Conservation (phyloP, 495 filamentous ascomycete genomes). For the Apodospora peruviana region DNA sequence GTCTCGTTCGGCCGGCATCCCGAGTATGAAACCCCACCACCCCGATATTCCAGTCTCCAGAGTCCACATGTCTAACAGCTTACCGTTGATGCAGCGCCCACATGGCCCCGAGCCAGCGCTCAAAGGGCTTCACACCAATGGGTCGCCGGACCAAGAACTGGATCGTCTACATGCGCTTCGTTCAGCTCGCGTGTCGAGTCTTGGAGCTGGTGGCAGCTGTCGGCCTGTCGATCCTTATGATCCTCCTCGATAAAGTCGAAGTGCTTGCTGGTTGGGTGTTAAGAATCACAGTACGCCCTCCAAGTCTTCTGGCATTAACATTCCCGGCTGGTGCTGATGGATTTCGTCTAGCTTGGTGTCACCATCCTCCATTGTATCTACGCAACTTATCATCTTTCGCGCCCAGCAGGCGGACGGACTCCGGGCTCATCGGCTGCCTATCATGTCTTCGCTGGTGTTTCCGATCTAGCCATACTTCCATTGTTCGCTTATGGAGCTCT, state of each 20-base stretch:
- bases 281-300: conserved; percentile 61
- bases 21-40: conserved; percentile 51
- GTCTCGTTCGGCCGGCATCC: conserved; percentile 76
- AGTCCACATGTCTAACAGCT: conserved; percentile 6
- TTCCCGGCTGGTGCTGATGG: too few species aligned
- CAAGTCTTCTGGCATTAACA: too few species aligned
- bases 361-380: conserved; percentile 68
- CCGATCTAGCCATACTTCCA: conserved; percentile 67
- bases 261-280: conserved; percentile 65
- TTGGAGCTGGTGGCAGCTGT: conserved; percentile 61
- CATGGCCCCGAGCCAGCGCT: conserved; percentile 15
- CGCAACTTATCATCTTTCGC: conserved; percentile 68
- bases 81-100: conserved; percentile 26
- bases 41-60: not conserved
- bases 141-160: conserved; percentile 58
- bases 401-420: conserved; percentile 60
- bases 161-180: conserved; percentile 57
- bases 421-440: conserved; percentile 77
- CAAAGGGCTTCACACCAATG: conserved; percentile 51
- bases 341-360: conserved; percentile 58
- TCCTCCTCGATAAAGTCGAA: conserved; percentile 63
- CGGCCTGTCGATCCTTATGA: conserved; percentile 65
- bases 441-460: conserved; percentile 68
- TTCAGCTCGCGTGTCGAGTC: conserved; percentile 62
- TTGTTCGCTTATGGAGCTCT: conserved; percentile 71